A percentile compares a stretch with the other conserved stretches of the same genome.
Conservation (phyloP, 2,329 filamentous ascomycete genomes). For the Cercospora sesami region DNA sequence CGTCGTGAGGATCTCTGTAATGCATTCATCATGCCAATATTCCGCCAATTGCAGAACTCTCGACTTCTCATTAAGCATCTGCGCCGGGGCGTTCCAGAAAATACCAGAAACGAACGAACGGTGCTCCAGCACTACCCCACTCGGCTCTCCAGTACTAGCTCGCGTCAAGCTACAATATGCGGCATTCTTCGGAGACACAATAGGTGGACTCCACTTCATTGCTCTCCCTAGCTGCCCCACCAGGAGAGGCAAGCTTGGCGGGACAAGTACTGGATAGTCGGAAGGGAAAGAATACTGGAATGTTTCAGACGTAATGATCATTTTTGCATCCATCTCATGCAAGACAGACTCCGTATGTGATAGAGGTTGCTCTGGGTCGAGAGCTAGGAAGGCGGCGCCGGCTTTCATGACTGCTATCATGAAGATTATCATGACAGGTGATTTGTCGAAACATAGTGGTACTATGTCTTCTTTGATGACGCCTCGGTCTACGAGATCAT, state of each 20-base stretch:
- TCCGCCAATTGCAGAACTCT: neutral
- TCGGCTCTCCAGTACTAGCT: conserved; percentile 15
- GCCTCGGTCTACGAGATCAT: conserved; percentile 3
- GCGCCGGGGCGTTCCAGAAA: neutral
- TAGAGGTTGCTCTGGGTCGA: conserved; percentile 38
- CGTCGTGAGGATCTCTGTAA: neutral
- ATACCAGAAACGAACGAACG: neutral
- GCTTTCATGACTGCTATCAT: conserved; percentile 44
- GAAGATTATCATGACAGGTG: conserved; percentile 39
- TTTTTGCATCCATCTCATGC: conserved; percentile 29
- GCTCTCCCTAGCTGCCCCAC: neutral
- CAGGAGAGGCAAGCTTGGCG: conserved; percentile 1
- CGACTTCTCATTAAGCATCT: neutral
- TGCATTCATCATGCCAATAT: neutral
- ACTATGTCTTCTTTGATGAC: neutral
- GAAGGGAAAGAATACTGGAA: neutral
- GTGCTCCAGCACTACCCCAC: conserved; percentile 21
- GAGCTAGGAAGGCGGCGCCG: conserved; percentile 40
- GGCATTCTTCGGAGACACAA: neutral
- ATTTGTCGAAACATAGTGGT: conserved; percentile 43
- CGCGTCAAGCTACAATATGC: conserved; percentile 8
- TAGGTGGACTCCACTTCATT: neutral
- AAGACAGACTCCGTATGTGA: conserved; percentile 11
- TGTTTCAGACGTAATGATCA: conserved; percentile 16
- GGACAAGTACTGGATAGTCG: neutral